Evolutionary conservation across 371 early-diverging fungal genomes (phyloP).

Genomic region (Apophysomyces ossiformis): DNA sequence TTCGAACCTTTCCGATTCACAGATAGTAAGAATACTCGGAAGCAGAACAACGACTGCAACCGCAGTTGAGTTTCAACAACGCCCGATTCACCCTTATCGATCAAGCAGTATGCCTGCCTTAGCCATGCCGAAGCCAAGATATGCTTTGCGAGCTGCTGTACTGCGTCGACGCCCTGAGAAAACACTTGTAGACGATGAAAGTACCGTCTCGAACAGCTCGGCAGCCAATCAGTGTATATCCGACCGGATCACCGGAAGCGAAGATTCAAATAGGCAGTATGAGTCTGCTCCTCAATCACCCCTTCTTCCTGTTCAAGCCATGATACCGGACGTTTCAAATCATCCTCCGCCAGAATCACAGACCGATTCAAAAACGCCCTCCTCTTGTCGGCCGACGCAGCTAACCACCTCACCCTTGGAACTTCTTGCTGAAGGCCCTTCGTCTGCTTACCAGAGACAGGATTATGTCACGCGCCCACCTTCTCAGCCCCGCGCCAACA

Average conservation of each 20-base stretch:
- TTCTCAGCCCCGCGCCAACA: not conserved
- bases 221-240: conserved; percentile 5
- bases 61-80: conserved; percentile 3
- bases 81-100: not conserved
- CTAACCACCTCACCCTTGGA: too few relatives aligned
- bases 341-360: not conserved
- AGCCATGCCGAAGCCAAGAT: conserved; percentile 25
- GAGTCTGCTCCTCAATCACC: conserved; percentile 21
- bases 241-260: conserved; percentile 12
- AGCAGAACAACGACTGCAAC: not conserved
- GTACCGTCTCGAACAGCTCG: not conserved
- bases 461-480: not conserved
- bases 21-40: not conserved
- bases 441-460: not conserved
- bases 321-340: conserved; percentile 4
- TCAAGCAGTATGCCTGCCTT: conserved; percentile 13
- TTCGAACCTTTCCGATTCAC: not conserved
- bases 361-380: not conserved
- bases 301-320: not conserved
- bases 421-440: too few relatives aligned
- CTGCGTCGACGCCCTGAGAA: conserved; percentile 18
- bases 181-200: conserved; percentile 13
- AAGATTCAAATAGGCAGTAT: conserved; percentile 20
- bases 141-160: conserved; percentile 19
- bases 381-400: not conserved